Conservation (phyloP, 208 protist genomes). For the Trypanosoma caninum region DNA sequence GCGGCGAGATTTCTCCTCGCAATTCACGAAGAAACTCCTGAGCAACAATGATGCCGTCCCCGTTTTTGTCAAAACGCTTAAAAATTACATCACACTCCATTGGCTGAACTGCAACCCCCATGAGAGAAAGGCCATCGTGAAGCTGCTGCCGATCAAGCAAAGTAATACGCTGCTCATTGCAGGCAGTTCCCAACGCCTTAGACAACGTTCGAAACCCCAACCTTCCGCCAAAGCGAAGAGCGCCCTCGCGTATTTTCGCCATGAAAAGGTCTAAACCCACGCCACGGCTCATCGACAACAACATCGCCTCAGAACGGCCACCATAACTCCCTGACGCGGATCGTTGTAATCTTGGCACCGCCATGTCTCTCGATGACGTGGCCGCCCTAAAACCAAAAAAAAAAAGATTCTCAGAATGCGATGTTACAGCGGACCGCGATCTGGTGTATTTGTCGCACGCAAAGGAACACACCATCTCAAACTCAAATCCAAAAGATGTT, state of each 20-base stretch:
- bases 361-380: slow-evolving; percentile 2
- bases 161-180: slow-evolving; percentile 52
- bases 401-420: slow-evolving; percentile 66
- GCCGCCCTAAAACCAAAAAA: slow-evolving; percentile 20
- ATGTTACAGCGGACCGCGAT: slow-evolving; percentile 40
- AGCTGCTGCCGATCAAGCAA: slow-evolving; percentile 49
- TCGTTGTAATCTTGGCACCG: too few relatives aligned
- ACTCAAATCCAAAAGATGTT: slow-evolving; percentile 70
- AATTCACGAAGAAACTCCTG: slow-evolving; percentile 79
- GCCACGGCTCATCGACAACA: slow-evolving; percentile 40
- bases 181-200: slow-evolving; percentile 63
- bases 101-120: slow-evolving; percentile 54
- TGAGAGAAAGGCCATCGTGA: slow-evolving; percentile 28
- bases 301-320: slow-evolving; percentile 4
- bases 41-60: slow-evolving; percentile 67
- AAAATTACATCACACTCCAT: slow-evolving; percentile 77
- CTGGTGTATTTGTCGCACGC: slow-evolving; percentile 30
- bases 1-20: slow-evolving; percentile 63
- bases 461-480: slow-evolving; percentile 56
- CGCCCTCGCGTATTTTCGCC: slow-evolving; percentile 60
- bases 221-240: slow-evolving; percentile 58
- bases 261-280: slow-evolving; percentile 40
- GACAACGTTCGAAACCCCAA: slow-evolving; percentile 72
- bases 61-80: slow-evolving; percentile 62
- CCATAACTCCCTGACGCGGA: background rate